Evolutionary conservation across 2,329 filamentous ascomycete genomes (phyloP), one percentile per base, ranked within the genome.

Genomic region (Mycosphaerella arachidis): DNA sequence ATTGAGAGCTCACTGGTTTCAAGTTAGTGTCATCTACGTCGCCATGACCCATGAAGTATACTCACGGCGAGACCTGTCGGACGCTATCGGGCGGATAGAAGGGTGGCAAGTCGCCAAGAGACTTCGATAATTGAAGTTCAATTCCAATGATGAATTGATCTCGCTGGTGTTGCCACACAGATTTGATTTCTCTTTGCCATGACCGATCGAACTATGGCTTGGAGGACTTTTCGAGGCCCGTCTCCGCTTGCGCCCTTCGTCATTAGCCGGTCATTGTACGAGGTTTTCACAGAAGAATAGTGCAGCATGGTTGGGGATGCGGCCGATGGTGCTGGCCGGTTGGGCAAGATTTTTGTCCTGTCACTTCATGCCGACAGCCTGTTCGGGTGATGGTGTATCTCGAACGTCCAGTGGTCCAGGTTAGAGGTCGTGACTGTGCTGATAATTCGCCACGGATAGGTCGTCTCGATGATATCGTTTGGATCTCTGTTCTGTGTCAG

Each of bases 361-460:
- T 27, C 73, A 67, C 48, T 64, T 64, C 58, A 71, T 71, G 45
- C 73, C 72, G 8, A 74, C 68, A n/a, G 73, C 27, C 57, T 74
- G 71, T 29, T 73, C 56, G 51, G 61, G 64, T 45, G 72, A 48
- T 24, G 71, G 69, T 29, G 67, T 67, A 48, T 65, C 65, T 37
- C 64, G 65, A 59, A 71, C 73, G 16, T 63, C 51, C 46, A 70
- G 59, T 0, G 68, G 69, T 0, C 72, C 72, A 16, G 70, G 71
- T 53, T 73, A 70, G 24, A 71, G 55, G 10, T 63, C 54, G 33
- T 68, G 66, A 29, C 68, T 71, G 20, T 59, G 50, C 53, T 57
- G 50, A 57, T 65, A 60, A 18, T 27, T 54, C 53, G 13, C 60
- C 63, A 16, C 59, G 58, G 29, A 53, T 56, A 5, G 59, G 56